These are phyloP conservation scores for Pigoraptor vietnamica DNA, from an alignment of 78 protist genomes.

Conservation along the genomic window DNA sequence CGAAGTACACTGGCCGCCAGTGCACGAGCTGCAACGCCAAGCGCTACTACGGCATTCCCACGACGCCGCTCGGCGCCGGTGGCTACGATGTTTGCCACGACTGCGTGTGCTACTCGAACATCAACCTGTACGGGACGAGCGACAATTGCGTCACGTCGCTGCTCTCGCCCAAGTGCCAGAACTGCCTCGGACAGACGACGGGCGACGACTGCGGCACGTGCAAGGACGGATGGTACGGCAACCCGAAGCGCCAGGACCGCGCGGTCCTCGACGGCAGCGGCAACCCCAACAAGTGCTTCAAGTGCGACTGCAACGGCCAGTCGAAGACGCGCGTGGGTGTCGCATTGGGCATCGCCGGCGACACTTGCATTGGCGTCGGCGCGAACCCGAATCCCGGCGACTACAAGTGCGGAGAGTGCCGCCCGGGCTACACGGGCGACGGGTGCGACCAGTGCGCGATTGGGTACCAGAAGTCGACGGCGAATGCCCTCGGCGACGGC, in stretches of 20 bases:
- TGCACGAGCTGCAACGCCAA: not conserved
- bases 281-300: not conserved
- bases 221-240: not conserved
- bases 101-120: not conserved
- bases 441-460: not conserved
- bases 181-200: slow-evolving; percentile 1
- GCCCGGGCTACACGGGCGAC: not conserved
- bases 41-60: not conserved
- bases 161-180: not conserved
- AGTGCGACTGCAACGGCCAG: slow-evolving; percentile 10
- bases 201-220: not conserved
- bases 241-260: not conserved
- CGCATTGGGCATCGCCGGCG: not conserved
- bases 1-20: not conserved
- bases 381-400: not conserved
- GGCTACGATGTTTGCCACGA: not conserved
- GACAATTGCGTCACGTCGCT: not conserved
- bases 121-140: not conserved
- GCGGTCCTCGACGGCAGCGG: not conserved
- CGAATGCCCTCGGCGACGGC: not conserved
- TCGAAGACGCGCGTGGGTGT: not conserved
- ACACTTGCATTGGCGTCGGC: not conserved
- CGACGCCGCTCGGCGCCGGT: not conserved
- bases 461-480: not conserved
- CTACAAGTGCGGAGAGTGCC: not conserved